phyloP scores from a whole-genome alignment of 2,329 filamentous ascomycete species.

The Cladosporium halotolerans region DNA sequence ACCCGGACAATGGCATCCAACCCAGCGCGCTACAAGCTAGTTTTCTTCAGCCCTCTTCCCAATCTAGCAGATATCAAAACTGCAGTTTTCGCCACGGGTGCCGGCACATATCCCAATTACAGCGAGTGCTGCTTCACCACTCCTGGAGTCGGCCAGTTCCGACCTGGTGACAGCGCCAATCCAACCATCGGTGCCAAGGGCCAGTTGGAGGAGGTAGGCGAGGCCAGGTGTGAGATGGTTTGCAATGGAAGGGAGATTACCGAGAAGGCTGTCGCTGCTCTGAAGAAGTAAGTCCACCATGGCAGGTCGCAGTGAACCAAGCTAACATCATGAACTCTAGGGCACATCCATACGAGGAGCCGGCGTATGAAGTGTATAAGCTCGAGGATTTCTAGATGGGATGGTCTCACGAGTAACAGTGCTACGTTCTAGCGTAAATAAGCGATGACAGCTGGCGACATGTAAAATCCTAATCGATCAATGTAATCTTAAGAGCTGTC shows the following conservation, averaged over 20 bases:
- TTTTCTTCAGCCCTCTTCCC: constrained; percentile 40
- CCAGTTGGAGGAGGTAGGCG: constrained; percentile 52
- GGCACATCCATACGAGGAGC: constrained; percentile 42
- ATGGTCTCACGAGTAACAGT: no score
- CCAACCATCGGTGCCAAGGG: constrained; percentile 57
- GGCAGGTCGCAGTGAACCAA: background rate
- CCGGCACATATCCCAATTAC: constrained; percentile 41
- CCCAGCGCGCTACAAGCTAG: constrained; percentile 34
- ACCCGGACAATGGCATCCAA: background rate
- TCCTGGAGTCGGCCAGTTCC: constrained; percentile 59
- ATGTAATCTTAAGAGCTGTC: no score
- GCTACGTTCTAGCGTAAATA: no score
- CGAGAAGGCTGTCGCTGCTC: constrained; percentile 52
- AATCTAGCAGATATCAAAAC: constrained; percentile 35
- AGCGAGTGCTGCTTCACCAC: constrained; percentile 38
- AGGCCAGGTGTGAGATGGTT: constrained; percentile 58
- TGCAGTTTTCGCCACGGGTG: constrained; percentile 42
- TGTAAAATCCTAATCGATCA: no score
- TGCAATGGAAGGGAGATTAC: constrained; percentile 54
- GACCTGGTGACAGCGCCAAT: constrained; percentile 54
- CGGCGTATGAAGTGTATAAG: constrained; percentile 42
- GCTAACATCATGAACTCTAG: constrained; percentile 19
- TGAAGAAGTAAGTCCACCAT: constrained; percentile 53
- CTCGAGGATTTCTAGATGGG: constrained; percentile 36
- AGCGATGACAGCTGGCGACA: no score